Evolutionary conservation across 345 rosid genomes (phyloP).

Genomic region (Turnera subulata): DNA sequence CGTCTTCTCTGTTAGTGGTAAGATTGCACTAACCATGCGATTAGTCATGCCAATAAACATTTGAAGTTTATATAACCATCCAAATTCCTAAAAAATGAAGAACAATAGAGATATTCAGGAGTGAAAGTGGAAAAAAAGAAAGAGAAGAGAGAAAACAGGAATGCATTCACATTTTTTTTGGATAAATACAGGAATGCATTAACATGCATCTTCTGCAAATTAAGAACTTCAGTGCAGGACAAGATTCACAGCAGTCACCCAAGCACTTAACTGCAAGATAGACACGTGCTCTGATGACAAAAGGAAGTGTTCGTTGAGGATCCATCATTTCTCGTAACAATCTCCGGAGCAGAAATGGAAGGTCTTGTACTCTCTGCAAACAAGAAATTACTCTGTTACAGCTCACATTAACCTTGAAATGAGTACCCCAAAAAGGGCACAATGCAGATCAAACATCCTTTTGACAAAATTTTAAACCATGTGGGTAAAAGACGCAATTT

Average conservation of each 20-base stretch:
- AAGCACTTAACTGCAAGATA: conserved; percentile 69
- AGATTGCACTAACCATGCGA: background rate
- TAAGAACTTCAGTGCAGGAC: background rate
- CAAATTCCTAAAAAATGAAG: background rate
- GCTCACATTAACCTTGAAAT: background rate
- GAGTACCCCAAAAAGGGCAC: too few relatives aligned
- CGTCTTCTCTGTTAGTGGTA: too few relatives aligned
- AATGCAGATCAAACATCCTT: background rate
- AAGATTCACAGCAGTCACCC: background rate
- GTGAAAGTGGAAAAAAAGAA: background rate
- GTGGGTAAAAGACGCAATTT: too few relatives aligned
- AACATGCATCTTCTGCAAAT: background rate
- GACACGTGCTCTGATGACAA: conserved; percentile 75
- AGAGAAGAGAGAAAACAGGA: too few relatives aligned
- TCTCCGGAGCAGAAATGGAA: conserved; percentile 79
- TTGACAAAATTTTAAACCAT: too few relatives aligned
- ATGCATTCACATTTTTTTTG: background rate
- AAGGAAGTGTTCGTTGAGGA: conserved; percentile 85
- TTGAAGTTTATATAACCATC: too few relatives aligned
- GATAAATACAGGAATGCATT: background rate
- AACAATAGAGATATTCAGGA: too few relatives aligned
- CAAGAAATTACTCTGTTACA: background rate
- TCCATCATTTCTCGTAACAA: conserved; percentile 69
- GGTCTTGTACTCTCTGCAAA: conserved; percentile 79
- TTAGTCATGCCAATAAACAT: too few relatives aligned